Conservation (phyloP, 2,329 filamentous ascomycete species). For the Fusarium clavum region DNA sequence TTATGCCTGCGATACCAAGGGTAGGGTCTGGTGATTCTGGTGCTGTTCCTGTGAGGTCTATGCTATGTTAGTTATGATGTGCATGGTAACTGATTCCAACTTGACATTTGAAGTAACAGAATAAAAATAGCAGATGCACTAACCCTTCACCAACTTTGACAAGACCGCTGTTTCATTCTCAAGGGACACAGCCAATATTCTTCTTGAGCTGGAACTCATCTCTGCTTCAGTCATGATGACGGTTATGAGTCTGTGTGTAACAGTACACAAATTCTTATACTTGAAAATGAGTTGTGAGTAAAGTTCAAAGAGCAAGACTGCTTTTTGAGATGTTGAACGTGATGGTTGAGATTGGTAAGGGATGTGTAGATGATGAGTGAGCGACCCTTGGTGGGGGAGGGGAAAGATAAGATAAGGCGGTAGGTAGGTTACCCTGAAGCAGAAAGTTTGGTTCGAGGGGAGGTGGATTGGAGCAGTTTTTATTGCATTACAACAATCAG, state of each 20-base stretch:
- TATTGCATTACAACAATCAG: neutral
- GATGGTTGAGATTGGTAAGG: slow-evolving; percentile 33
- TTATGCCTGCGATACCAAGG: slow-evolving; percentile 66
- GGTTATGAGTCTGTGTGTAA: accelerated
- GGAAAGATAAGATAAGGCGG: slow-evolving; percentile 35
- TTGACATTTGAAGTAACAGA: neutral
- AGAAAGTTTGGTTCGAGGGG: accelerated
- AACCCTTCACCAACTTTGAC: slow-evolving; percentile 66
- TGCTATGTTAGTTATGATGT: slow-evolving; percentile 5
- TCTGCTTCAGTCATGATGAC: slow-evolving; percentile 35
- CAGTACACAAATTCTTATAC: accelerated
- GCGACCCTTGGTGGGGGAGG: slow-evolving; percentile 13
- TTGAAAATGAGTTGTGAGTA: too few species aligned
- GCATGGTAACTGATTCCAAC: neutral
- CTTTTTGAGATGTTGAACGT: slow-evolving; percentile 2
- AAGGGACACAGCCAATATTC: slow-evolving; percentile 69
- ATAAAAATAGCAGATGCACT: neutral
- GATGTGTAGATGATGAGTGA: slow-evolving; percentile 38
- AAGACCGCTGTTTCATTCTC: slow-evolving; percentile 60
- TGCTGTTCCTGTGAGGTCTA: slow-evolving; percentile 65
- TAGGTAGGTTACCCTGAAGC: neutral
- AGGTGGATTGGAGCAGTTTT: neutral
- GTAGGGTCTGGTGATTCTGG: slow-evolving; percentile 52
- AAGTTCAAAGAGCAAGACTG: neutral
- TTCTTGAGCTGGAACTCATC: slow-evolving; percentile 50